Percentiles rank a stretch among this genome's conserved stretches.
These are phyloP conservation scores for Neurospora sp. DNA, from an alignment of 495 filamentous ascomycete species.

Conservation along the genomic window DNA sequence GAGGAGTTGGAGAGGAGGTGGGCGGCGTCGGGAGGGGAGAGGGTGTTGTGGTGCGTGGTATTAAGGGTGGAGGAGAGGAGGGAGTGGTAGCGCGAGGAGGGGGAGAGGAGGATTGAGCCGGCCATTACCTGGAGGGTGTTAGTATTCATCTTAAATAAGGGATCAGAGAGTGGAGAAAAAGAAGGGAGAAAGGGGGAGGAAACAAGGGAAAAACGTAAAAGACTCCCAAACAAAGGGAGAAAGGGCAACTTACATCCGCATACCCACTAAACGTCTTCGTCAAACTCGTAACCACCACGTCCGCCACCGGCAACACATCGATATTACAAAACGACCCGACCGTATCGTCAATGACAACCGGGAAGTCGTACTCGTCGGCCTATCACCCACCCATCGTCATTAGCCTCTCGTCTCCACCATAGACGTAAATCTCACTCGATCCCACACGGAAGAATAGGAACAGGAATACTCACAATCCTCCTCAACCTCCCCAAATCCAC, in stretches of 20 bases:
- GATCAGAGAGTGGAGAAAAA: too few species aligned
- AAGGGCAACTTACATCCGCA: slow-evolving; percentile 35
- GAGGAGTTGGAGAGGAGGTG: slow-evolving; percentile 31
- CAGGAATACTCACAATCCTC: neutral
- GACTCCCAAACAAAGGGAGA: too few species aligned
- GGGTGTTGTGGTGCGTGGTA: slow-evolving; percentile 26
- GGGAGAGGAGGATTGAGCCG: slow-evolving; percentile 33
- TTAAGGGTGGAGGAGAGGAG: slow-evolving; percentile 19
- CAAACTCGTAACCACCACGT: slow-evolving; percentile 36
- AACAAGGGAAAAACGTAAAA: neutral
- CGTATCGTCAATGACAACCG: slow-evolving; percentile 41
- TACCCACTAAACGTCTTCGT: slow-evolving; percentile 43
- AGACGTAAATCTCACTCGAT: too few species aligned
- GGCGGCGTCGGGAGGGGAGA: slow-evolving; percentile 30
- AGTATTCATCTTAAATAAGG: too few species aligned
- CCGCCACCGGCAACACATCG: slow-evolving; percentile 29
- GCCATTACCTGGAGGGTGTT: slow-evolving; percentile 27
- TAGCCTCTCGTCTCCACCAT: too few species aligned
- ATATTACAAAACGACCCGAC: slow-evolving; percentile 40
- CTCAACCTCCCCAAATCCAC: slow-evolving; percentile 33
- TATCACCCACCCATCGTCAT: too few species aligned
- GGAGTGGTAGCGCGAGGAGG: slow-evolving; percentile 20
- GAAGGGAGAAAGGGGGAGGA: too few species aligned
- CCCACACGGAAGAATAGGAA: too few species aligned
- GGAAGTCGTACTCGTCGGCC: slow-evolving; percentile 34